Conservation (phyloP, 2,329 filamentous ascomycete genomes). For the Tricladium varicosporioides region DNA sequence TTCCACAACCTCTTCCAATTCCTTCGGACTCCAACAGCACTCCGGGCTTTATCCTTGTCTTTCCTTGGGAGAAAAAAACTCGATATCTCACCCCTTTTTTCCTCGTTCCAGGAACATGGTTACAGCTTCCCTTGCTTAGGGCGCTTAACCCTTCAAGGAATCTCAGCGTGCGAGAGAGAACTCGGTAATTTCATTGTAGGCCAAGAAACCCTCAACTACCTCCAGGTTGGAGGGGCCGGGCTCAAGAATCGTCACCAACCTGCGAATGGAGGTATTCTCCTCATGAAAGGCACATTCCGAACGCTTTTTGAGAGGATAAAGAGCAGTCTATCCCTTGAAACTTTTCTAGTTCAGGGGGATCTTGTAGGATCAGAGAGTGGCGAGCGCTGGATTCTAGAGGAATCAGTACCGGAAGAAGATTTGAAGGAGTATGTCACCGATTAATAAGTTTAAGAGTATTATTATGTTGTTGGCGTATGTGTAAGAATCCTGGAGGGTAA, state of each 20-base stretch:
- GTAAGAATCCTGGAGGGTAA: too few relatives aligned
- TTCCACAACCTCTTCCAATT: conserved; percentile 21
- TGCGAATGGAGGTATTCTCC: conserved; percentile 43
- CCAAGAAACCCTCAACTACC: conserved; percentile 40
- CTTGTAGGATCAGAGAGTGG: conserved; percentile 18
- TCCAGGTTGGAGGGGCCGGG: conserved; percentile 46
- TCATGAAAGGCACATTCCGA: conserved; percentile 44
- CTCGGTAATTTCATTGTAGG: conserved; percentile 42
- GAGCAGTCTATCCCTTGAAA: conserved; percentile 39
- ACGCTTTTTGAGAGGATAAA: conserved; percentile 43
- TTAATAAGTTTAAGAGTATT: neutral
- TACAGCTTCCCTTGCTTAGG: conserved; percentile 40
- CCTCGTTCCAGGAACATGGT: conserved; percentile 20
- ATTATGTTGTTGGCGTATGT: too few relatives aligned
- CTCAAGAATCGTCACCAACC: conserved; percentile 39
- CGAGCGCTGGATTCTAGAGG: conserved; percentile 19
- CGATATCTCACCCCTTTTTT: conserved; percentile 19
- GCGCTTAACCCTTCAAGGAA: conserved; percentile 43
- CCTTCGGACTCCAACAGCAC: conserved; percentile 14
- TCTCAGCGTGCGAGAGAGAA: conserved; percentile 44
- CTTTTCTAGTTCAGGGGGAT: conserved; percentile 46
- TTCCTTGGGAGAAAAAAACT: conserved; percentile 22
- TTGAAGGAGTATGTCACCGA: conserved; percentile 19
- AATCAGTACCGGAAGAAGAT: conserved; percentile 1
- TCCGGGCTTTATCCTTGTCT: conserved; percentile 18